Evolutionary conservation across 2,329 filamentous ascomycete species (phyloP), one percentile per base, ranked within the genome.

Genomic region (Colletotrichum sojae): DNA sequence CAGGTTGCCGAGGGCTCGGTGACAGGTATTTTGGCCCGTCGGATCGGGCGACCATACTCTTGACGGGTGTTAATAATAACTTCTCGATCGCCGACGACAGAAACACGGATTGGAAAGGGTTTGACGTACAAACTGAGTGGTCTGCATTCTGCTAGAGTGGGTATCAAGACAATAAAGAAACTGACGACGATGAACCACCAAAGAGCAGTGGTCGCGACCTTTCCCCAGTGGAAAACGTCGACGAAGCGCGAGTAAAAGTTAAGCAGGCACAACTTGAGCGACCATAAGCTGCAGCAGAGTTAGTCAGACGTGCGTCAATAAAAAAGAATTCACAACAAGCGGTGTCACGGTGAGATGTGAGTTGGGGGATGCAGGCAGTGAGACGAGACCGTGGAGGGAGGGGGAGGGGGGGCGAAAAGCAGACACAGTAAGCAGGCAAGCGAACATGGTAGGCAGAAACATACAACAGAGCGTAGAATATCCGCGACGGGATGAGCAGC

Each of bases 231-330:
- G 15, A 73, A 67, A 12, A 67, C 39, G 55, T 76, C 57, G 27
- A 78, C 71, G 54, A 78, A 78, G 20, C 76, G 76, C 0, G 76
- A 75, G 64, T 78, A 78, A 57, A 78, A 78, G 27, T 72, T 71
- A 45, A 78, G 66, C 20, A 78, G 39, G 48, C 74, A 76, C 8
- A 78, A 53, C 73, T 78, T 78, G 31, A 78, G 71, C 4, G 66
- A 73, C 76, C 76, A 78, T 9, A 78, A 31, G 59, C 76, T 78
- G 15, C 5, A n/a, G 27, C 6, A 27, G 22, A 6, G 6, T 45
- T 18, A 49, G 57, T 71, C 48, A 71, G 69, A 51, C 48, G 13
- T 40, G 16, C 9, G 20, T 48, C 22, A 8, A 40, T 57, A 15
- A 13, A 43, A 10, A 8, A 2, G 2, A 36, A 36, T 4, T 36